A percentile compares a stretch with the other conserved stretches of the same genome.
phyloP scores from a whole-genome alignment of 768 basidiomycete genomes.

The Collybia sordida region DNA sequence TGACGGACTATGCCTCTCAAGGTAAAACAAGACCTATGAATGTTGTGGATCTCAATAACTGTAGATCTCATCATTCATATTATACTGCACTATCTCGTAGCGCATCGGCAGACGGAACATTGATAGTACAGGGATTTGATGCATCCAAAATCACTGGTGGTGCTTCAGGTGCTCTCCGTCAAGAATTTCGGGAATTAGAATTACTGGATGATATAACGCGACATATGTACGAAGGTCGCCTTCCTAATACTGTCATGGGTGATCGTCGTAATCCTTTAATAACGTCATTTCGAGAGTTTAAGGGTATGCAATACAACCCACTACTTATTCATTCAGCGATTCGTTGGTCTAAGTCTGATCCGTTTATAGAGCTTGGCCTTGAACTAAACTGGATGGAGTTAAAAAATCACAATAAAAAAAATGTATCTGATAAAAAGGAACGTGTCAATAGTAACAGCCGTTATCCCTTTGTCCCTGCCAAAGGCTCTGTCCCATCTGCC shows the following conservation, averaged over 20 bases:
- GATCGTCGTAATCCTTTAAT: constrained; percentile 11
- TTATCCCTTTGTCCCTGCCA: no score
- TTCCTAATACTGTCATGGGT: constrained; percentile 13
- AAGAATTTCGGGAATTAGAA: constrained; percentile 34
- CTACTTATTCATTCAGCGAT: constrained; percentile 3
- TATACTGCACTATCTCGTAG: constrained; percentile 30
- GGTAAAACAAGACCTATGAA: constrained; percentile 27
- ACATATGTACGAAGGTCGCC: constrained; percentile 17
- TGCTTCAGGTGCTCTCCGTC: constrained; percentile 19
- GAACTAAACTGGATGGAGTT: background rate
- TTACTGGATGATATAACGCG: constrained; percentile 32
- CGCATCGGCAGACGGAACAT: constrained; percentile 23
- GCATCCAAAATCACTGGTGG: constrained; percentile 20
- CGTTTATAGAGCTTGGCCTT: background rate
- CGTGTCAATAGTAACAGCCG: no score
- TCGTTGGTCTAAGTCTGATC: constrained; percentile 8
- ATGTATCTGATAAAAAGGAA: no score
- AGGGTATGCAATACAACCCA: constrained; percentile 12
- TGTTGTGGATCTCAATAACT: constrained; percentile 23
- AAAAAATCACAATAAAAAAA: background rate
- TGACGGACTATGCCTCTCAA: constrained; percentile 35
- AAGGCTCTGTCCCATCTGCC: no score
- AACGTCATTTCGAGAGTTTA: constrained; percentile 2
- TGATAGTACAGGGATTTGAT: constrained; percentile 28
- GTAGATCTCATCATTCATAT: constrained; percentile 22